Evolutionary conservation across 371 early-diverging fungal genomes (phyloP).

Genomic region (Haplosporangium sp.): DNA sequence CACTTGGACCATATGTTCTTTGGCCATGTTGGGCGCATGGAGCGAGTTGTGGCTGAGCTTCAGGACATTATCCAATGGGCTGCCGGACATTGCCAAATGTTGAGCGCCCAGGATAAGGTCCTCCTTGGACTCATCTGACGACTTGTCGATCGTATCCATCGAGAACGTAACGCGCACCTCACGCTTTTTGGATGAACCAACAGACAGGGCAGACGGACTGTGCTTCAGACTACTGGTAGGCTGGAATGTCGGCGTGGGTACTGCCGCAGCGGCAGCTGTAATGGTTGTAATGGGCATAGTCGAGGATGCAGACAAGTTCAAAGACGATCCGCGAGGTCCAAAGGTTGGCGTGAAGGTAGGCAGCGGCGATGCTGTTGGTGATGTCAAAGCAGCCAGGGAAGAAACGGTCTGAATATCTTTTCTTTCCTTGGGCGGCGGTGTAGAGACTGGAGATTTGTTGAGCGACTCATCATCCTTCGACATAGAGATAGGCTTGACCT

Average conservation of each 20-base stretch:
- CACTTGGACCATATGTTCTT: constrained; percentile 18
- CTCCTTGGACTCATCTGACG: constrained; percentile 2
- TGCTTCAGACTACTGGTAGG: constrained; percentile 26
- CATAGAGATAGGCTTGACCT: not conserved
- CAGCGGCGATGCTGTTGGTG: constrained; percentile 27
- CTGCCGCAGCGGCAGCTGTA: not conserved
- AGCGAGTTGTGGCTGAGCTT: constrained; percentile 4
- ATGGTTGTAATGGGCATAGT: constrained; percentile 3
- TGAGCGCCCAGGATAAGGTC: not conserved
- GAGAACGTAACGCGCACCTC: constrained; percentile 48
- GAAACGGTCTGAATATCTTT: not conserved
- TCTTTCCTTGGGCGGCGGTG: constrained; percentile 1
- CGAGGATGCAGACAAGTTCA: constrained; percentile 1
- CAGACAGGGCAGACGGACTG: constrained; percentile 11
- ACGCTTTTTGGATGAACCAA: constrained; percentile 12
- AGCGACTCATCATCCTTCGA: not conserved
- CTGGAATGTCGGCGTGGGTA: not conserved
- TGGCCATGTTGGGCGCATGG: constrained; percentile 8
- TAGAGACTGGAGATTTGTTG: not conserved
- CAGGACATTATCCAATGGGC: constrained; percentile 16
- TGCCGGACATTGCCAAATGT: not conserved
- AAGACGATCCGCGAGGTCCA: constrained; percentile 15
- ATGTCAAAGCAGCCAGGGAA: constrained; percentile 9
- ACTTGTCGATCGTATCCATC: constrained; percentile 43
- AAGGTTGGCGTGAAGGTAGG: constrained; percentile 26